A percentile compares a stretch with the other conserved stretches of the same genome.
Conservation (phyloP, 169 alveolate species). For the Cryptosporidium ryanae region DNA sequence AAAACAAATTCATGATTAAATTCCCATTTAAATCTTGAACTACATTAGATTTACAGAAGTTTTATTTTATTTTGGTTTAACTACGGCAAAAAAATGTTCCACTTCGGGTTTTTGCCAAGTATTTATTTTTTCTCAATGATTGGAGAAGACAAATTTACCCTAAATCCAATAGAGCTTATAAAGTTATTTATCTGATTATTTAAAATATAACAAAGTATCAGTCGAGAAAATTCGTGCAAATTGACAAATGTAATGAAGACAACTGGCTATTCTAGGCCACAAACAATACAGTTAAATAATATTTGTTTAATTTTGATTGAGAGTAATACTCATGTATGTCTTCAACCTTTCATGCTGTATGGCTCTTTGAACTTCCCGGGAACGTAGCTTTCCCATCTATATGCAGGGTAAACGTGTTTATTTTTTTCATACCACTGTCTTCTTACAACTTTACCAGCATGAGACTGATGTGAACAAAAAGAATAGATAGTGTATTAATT, state of each 20-base stretch:
- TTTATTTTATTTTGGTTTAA: slow-evolving; percentile 21
- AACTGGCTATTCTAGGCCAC: no score
- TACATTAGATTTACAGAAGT: slow-evolving; percentile 19
- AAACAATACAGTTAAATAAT: no score
- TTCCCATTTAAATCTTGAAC: not conserved
- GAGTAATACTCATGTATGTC: no score
- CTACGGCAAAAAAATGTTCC: slow-evolving; percentile 33
- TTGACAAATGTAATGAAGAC: no score
- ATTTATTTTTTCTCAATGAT: slow-evolving; percentile 17
- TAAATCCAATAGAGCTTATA: slow-evolving; percentile 29
- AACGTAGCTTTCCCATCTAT: slow-evolving; percentile 80
- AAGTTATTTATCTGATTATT: slow-evolving; percentile 1
- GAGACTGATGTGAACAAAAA: slow-evolving; percentile 61
- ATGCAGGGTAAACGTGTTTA: slow-evolving; percentile 83
- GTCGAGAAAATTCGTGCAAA: no score
- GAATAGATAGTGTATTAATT: not conserved
- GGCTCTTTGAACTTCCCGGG: slow-evolving; percentile 72
- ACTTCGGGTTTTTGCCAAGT: slow-evolving; percentile 41
- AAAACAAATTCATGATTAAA: no score
- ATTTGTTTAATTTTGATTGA: no score
- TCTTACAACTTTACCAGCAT: slow-evolving; percentile 82
- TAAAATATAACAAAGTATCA: not conserved
- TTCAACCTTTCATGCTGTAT: slow-evolving; percentile 23
- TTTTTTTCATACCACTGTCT: slow-evolving; percentile 83
- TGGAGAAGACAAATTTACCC: slow-evolving; percentile 42